Evolutionary conservation across 345 rosid species (phyloP).

Genomic region (Balakata baccata): DNA sequence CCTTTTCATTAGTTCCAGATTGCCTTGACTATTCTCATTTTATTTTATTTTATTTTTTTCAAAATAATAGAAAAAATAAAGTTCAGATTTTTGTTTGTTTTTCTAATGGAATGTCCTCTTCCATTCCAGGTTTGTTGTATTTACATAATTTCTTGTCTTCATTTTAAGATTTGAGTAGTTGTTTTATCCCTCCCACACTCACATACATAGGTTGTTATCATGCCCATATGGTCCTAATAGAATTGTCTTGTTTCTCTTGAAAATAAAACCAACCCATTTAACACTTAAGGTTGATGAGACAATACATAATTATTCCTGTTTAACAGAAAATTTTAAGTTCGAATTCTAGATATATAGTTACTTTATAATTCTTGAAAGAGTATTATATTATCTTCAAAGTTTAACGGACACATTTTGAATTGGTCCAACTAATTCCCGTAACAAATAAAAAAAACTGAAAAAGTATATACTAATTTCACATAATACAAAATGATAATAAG

Average conservation of each 20-base stretch:
- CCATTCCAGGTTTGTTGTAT: neutral
- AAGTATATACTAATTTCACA: no score
- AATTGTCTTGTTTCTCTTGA: slow-evolving; percentile 15
- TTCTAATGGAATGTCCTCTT: slow-evolving; percentile 7
- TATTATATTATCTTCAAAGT: no score
- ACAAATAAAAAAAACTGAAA: no score
- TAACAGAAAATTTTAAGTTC: no score
- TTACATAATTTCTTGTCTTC: slow-evolving; percentile 10
- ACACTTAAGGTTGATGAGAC: neutral
- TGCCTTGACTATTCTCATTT: neutral
- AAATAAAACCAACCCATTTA: neutral
- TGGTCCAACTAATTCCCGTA: no score
- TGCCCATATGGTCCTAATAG: slow-evolving; percentile 21
- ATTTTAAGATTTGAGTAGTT: neutral
- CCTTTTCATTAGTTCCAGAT: slow-evolving; percentile 2
- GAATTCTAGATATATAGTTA: no score
- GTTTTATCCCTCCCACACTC: neutral
- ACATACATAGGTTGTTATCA: neutral
- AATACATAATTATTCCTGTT: no score
- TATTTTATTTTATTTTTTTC: neutral
- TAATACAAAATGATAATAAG: neutral
- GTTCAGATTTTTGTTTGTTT: neutral
- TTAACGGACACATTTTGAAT: no score
- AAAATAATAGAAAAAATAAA: no score
- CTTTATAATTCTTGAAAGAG: no score